phyloP scores from a whole-genome alignment of 2,329 filamentous ascomycete species.

The Stagonosporopsis chrysanthemi region DNA sequence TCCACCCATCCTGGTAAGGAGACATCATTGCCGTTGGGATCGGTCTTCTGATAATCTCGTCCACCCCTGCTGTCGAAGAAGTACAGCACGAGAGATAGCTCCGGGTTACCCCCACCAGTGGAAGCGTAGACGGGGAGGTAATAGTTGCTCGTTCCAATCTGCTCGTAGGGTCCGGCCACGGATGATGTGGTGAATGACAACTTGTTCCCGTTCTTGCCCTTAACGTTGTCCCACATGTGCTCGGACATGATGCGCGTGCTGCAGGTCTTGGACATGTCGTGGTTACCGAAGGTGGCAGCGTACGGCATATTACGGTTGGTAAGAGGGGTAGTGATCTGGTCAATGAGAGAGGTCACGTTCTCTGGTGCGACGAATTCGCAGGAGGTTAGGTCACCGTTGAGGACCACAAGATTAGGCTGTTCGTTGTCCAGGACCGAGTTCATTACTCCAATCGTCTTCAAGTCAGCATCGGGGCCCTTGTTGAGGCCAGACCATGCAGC shows the following conservation, averaged over 20 bases:
- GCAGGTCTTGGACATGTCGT: slow-evolving; percentile 58
- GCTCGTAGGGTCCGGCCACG: slow-evolving; percentile 49
- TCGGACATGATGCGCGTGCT: slow-evolving; percentile 33
- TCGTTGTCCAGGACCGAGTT: slow-evolving; percentile 65
- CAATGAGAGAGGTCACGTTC: slow-evolving; percentile 29
- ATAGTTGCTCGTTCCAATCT: slow-evolving; percentile 58
- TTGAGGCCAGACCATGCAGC: slow-evolving; percentile 13
- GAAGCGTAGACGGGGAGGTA: slow-evolving; percentile 60
- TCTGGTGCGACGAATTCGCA: slow-evolving; percentile 58
- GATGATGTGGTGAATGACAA: slow-evolving; percentile 53
- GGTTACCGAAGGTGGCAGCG: slow-evolving; percentile 76
- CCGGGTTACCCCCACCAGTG: slow-evolving; percentile 37
- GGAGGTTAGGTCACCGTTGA: slow-evolving; percentile 76
- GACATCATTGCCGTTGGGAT: slow-evolving; percentile 26
- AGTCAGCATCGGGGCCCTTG: slow-evolving; percentile 57
- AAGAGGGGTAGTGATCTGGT: slow-evolving; percentile 53
- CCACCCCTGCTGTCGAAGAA: slow-evolving; percentile 67
- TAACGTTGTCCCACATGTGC: slow-evolving; percentile 50
- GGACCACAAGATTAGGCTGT: slow-evolving; percentile 65
- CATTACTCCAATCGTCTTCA: slow-evolving; percentile 65
- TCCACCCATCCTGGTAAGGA: slow-evolving; percentile 29
- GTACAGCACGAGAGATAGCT: slow-evolving; percentile 66
- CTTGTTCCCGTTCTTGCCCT: slow-evolving; percentile 57
- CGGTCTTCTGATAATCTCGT: slow-evolving; percentile 18
- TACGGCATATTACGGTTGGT: slow-evolving; percentile 64